Base-by-base conservation (phyloP, 192 early-diverging fungal genomes). In the Blastocladiella britannica region DNA sequence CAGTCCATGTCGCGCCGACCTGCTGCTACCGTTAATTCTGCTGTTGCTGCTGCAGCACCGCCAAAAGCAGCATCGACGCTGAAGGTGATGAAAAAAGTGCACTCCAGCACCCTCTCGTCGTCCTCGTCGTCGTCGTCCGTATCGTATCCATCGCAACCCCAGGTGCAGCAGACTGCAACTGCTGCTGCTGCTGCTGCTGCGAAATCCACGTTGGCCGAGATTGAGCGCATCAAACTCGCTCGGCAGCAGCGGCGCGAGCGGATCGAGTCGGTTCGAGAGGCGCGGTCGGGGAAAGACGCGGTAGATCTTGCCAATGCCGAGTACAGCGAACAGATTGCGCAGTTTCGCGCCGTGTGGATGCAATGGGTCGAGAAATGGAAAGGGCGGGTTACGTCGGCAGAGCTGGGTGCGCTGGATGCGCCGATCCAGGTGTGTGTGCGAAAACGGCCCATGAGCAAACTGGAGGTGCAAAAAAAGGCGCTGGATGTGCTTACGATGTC, bases 391-490 rank as follows among this genome's bases (percentile, higher is more conserved):
- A 47, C 37, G 15, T 9, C 37, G 37, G 15, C 12, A 20, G 59
- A 62, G 22, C 58, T 53, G 4, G 60, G 70, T 27, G 82, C 82
- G 56, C 68, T 87, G 51, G 73, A 73, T 24, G 88, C 91, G 61
- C 80, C 86, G 56, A 98, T 98, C 62, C 83, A 90, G 55, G 94
- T 98, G 28, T 95, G 92, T 60, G 92, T 98, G n/a, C 76, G 94
- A 31, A 98, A 98, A 64, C 71, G 94, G 25, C 94, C 94, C 8
- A 71, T 98, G n/a, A n/a, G n/a, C n/a, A n/a, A n/a, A n/a, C n/a
- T n/a, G n/a, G n/a, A n/a, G n/a, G n/a, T n/a, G n/a, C n/a, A n/a
- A n/a, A n/a, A n/a, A n/a, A n/a, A n/a, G n/a, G n/a, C n/a, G n/a
- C n/a, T n/a, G n/a, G n/a, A n/a, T n/a, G n/a, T n/a, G n/a, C n/a